phyloP scores from a whole-genome alignment of 2,329 filamentous ascomycete species.

The Ceratocystis papillata region DNA sequence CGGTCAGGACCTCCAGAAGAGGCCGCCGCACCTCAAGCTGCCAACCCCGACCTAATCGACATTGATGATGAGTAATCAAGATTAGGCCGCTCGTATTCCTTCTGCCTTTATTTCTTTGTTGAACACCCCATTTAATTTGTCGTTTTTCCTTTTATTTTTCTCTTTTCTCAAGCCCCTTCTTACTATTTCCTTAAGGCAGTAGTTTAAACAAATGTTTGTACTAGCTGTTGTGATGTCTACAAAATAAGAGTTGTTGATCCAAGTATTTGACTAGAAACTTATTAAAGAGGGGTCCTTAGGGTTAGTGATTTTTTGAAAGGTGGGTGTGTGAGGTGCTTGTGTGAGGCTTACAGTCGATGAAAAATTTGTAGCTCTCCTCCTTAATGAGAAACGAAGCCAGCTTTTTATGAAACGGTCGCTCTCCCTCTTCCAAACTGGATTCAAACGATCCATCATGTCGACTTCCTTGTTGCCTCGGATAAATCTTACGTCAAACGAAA shows the following conservation, averaged over 20 bases:
- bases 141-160: not conserved
- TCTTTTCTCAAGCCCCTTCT: not conserved
- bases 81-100: slow-evolving; percentile 8
- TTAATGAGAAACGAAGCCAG: not conserved
- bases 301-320: not conserved
- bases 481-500: slow-evolving; percentile 57
- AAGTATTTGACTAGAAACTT: not conserved
- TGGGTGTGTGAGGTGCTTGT: not conserved
- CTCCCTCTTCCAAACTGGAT: slow-evolving; percentile 5
- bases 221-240: not conserved
- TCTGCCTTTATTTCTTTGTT: slow-evolving; percentile 22
- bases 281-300: slow-evolving; percentile 4
- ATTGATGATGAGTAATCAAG: slow-evolving; percentile 46
- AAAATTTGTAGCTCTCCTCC: not conserved
- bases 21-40: slow-evolving; percentile 38
- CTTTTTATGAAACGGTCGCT: slow-evolving; percentile 18
- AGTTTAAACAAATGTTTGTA: not conserved
- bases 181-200: not conserved
- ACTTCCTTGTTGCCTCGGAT: slow-evolving; percentile 29
- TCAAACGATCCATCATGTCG: slow-evolving; percentile 11
- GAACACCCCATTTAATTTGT: slow-evolving; percentile 21
- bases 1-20: slow-evolving; percentile 61
- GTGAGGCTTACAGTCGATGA: not conserved
- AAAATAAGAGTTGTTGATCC: not conserved
- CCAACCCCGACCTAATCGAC: slow-evolving; percentile 79